These are phyloP conservation scores for Begonia loranthoides DNA, from an alignment of 306 rosid species.

Conservation along the genomic window DNA sequence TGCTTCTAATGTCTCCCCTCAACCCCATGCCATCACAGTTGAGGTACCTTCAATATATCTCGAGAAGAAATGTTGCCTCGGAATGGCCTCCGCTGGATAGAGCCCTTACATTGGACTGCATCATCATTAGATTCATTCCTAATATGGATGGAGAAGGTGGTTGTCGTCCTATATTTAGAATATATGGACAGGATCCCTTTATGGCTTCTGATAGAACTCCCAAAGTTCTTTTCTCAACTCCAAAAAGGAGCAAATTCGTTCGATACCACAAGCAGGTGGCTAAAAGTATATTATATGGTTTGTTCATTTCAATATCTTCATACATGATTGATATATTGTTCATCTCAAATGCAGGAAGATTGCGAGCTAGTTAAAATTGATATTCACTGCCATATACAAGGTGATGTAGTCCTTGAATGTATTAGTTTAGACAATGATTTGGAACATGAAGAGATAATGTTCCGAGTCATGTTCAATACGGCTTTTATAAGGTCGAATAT, in stretches of 20 bases:
- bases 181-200: slow-evolving; percentile 93
- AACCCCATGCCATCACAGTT: slow-evolving; percentile 89
- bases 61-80: slow-evolving; percentile 82
- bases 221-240: slow-evolving; percentile 85
- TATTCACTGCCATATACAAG: slow-evolving; percentile 88
- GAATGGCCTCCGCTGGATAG: slow-evolving; percentile 95
- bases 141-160: slow-evolving; percentile 76
- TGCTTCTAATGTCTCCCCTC: slow-evolving; percentile 87
- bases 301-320: no score
- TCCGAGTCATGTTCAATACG: slow-evolving; percentile 92
- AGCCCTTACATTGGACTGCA: slow-evolving; percentile 79
- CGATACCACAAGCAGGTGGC: slow-evolving; percentile 75
- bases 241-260: slow-evolving; percentile 76
- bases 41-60: slow-evolving; percentile 90
- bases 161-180: slow-evolving; percentile 89
- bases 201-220: slow-evolving; percentile 77
- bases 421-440: slow-evolving; percentile 67
- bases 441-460: slow-evolving; percentile 85
- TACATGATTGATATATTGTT: no score
- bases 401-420: slow-evolving; percentile 95
- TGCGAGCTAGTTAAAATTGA: slow-evolving; percentile 86
- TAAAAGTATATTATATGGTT: neutral
- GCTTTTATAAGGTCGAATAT: slow-evolving; percentile 95
- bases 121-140: slow-evolving; percentile 74
- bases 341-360: slow-evolving; percentile 44